Evolutionary conservation across 768 basidiomycete genomes (phyloP), one percentile per base, ranked within the genome.

Genomic region (Suillus tomentosus): DNA sequence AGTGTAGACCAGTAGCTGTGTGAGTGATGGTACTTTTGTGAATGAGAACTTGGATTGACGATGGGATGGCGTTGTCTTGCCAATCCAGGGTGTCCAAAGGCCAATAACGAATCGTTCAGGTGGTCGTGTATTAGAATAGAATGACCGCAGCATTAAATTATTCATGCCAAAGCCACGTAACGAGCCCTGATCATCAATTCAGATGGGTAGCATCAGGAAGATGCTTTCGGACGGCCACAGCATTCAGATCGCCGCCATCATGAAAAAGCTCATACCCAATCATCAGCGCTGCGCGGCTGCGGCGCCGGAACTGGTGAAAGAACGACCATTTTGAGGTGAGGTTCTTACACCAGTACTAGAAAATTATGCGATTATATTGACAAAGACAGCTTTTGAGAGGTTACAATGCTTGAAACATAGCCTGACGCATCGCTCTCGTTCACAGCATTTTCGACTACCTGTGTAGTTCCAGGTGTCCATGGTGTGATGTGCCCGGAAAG

Each of bases 291-390:
- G 31, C 31, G 31, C 31, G 31, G 79, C 77, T 5, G 71, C 43
- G 24, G 50, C 53, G 2, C 68, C 71, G 45, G 39, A 68, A 7
- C 69, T 76, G 34, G 70, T 65, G 67, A 86, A 80, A 22, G 62
- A 64, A 7, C 87, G 67, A 67, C 80, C 69, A 53, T 87, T 84
- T 5, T 6, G 84, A 2, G 75, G 73, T 19, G 74, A 79, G 1
- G 69, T 74, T 19, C 87, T 79, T 3, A 67, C 73, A n/a, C 75
- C 74, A 56, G 67, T 68, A 0, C 70, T 75, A 5, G 69, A 66
- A 31, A 83, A 72, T 68, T 81, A 89, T 9, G 87, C 84, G 36
- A 82, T 71, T 0, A 80, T 83, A 69, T 90, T 87, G 71, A 90
- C 4, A 15, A 42, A 6, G 40, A 17, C 42, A 42, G 17, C 15